Conservation (phyloP, 371 early-diverging fungal genomes). For the Mortierella sp. region DNA sequence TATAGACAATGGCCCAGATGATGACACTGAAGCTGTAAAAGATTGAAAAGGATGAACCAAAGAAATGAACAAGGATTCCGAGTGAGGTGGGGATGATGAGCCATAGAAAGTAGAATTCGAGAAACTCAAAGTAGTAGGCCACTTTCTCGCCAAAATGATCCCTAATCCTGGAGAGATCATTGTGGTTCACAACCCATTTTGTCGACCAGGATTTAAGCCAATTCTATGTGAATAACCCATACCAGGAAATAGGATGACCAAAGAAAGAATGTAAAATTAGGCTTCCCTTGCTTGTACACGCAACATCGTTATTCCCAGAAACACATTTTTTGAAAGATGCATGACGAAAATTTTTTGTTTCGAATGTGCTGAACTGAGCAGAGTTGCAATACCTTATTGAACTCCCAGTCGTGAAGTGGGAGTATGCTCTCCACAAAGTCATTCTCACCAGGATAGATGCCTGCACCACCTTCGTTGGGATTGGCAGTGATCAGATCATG, state of each 20-base stretch:
- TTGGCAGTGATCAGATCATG: constrained; percentile 76
- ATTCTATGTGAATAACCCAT: constrained; percentile 46
- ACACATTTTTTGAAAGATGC: no score
- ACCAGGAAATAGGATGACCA: background rate
- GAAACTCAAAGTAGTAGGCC: constrained; percentile 92
- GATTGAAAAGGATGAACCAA: constrained; percentile 67
- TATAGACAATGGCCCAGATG: constrained; percentile 79
- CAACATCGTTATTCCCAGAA: constrained; percentile 25
- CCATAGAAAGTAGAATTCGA: constrained; percentile 85
- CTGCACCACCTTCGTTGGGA: constrained; percentile 78
- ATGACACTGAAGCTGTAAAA: constrained; percentile 73
- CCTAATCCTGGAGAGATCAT: constrained; percentile 76
- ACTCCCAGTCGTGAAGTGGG: constrained; percentile 80
- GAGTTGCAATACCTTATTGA: constrained; percentile 69
- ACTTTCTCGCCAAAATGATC: constrained; percentile 90
- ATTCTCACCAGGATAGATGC: constrained; percentile 66
- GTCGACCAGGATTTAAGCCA: constrained; percentile 85
- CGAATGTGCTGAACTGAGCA: background rate
- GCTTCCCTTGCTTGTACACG: background rate
- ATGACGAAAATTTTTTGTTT: background rate
- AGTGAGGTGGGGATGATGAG: constrained; percentile 74
- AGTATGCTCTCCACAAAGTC: constrained; percentile 76
- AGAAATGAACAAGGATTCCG: constrained; percentile 73
- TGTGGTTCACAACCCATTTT: constrained; percentile 76
- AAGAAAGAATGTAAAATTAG: background rate